phyloP scores from a whole-genome alignment of 2,329 filamentous ascomycete species.

The Sarocladium strictum region DNA sequence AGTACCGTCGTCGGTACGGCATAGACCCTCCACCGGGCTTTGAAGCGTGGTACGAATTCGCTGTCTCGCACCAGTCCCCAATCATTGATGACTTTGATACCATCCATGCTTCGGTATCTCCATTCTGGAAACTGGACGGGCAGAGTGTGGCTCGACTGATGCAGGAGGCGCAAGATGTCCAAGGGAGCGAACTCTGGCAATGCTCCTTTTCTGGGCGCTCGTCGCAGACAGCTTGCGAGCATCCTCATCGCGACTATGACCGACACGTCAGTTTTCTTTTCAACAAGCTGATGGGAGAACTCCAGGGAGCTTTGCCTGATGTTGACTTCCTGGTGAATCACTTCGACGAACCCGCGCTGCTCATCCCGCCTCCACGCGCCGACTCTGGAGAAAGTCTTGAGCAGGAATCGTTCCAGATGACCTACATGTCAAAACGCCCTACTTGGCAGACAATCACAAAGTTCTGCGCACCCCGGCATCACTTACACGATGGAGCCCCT shows the following conservation, averaged over 20 bases:
- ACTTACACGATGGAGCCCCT: not conserved
- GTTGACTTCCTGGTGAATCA: slow-evolving; percentile 39
- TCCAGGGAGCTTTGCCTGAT: slow-evolving; percentile 25
- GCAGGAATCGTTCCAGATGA: slow-evolving; percentile 15
- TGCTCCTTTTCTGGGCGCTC: slow-evolving; percentile 24
- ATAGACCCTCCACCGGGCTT: slow-evolving; percentile 37
- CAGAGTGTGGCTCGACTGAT: slow-evolving; percentile 24
- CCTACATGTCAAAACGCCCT: slow-evolving; percentile 20
- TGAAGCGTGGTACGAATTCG: slow-evolving; percentile 34
- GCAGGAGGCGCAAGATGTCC: slow-evolving; percentile 15
- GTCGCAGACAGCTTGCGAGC: slow-evolving; percentile 25
- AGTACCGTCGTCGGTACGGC: slow-evolving; percentile 32
- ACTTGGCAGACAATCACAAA: slow-evolving; percentile 26
- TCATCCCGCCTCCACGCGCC: slow-evolving; percentile 22
- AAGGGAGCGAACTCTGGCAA: slow-evolving; percentile 29
- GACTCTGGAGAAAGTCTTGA: too few species aligned
- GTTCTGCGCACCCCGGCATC: slow-evolving; percentile 17
- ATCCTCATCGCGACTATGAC: slow-evolving; percentile 25
- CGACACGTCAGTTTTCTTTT: slow-evolving; percentile 26
- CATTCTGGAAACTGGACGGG: slow-evolving; percentile 33
- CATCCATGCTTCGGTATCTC: slow-evolving; percentile 32
- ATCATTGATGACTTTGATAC: slow-evolving; percentile 40
- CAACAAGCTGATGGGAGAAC: slow-evolving; percentile 21
- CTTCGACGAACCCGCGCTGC: slow-evolving; percentile 40
- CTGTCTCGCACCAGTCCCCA: slow-evolving; percentile 26